Percentiles rank a stretch among this genome's conserved stretches.
phyloP scores from a whole-genome alignment of 805 yeast species.

The Yarrowia osloensis region DNA sequence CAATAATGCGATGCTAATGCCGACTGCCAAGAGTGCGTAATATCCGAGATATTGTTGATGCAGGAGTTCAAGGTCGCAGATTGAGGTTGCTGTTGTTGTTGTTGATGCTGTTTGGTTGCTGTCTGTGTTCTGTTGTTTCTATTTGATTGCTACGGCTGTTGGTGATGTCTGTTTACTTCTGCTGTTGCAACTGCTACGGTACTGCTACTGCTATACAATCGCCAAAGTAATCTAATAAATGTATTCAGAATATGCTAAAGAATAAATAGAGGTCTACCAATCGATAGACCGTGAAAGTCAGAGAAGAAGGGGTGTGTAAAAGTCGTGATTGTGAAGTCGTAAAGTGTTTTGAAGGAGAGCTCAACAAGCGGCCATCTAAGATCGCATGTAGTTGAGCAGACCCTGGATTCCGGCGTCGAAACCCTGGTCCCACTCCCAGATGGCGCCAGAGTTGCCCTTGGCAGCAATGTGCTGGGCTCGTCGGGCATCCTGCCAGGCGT shows the following conservation, averaged over 20 bases:
- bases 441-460: slow-evolving; percentile 57
- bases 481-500: slow-evolving; percentile 69
- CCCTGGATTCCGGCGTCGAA: slow-evolving; percentile 61
- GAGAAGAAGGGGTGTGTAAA: neutral
- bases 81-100: neutral
- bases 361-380: neutral
- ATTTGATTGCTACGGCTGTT: no score
- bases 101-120: neutral
- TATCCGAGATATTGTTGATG: neutral
- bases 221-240: neutral
- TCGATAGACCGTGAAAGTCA: neutral
- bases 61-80: neutral
- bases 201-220: slow-evolving; percentile 3
- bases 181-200: neutral
- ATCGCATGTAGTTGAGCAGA: slow-evolving; percentile 37
- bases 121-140: no score
- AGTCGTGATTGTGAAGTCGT: slow-evolving; percentile 8
- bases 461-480: slow-evolving; percentile 57
- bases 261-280: slow-evolving; percentile 11
- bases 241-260: slow-evolving; percentile 17
- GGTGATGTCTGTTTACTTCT: no score
- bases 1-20: neutral
- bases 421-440: slow-evolving; percentile 94
- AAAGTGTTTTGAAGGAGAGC: neutral
- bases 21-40: neutral